Conservation (phyloP, 495 filamentous ascomycete genomes). For the Acidomyces sp. region DNA sequence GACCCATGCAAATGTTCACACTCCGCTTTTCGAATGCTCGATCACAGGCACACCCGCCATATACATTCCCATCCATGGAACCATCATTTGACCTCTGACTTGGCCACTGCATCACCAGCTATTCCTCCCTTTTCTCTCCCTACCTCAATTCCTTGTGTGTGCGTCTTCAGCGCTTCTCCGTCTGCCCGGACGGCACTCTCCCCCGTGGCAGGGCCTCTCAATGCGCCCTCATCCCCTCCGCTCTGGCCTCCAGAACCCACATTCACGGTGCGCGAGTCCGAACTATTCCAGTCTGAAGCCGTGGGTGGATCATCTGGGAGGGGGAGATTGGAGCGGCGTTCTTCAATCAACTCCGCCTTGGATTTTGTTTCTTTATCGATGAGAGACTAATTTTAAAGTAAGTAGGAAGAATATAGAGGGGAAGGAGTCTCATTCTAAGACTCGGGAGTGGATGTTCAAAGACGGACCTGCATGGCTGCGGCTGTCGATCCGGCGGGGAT, state of each 20-base stretch:
- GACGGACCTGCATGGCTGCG: no score
- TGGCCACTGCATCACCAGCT: constrained; percentile 29
- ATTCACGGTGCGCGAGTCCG: constrained; percentile 52
- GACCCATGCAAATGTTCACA: no score
- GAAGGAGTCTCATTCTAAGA: no score
- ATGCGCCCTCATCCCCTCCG: constrained; percentile 37
- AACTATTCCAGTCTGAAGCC: constrained; percentile 62
- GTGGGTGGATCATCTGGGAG: constrained; percentile 64
- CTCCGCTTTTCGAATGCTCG: no score
- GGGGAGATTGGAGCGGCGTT: constrained; percentile 56
- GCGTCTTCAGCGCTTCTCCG: constrained; percentile 18
- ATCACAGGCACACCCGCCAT: no score
- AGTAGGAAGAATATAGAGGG: no score
- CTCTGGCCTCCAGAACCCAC: constrained; percentile 50
- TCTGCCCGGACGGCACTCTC: constrained; percentile 43
- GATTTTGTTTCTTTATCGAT: no score
- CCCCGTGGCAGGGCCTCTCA: constrained; percentile 51
- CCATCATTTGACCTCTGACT: no score
- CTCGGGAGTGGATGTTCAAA: no score
- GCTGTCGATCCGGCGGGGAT: no score
- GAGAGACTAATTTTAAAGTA: no score
- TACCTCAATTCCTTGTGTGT: constrained; percentile 25
- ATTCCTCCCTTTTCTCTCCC: constrained; percentile 27
- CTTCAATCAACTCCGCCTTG: constrained; percentile 52
- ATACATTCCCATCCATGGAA: no score